Evolutionary conservation across 1,284 basidiomycete species (phyloP).

Genomic region (Taiwanofungus camphoratus): DNA sequence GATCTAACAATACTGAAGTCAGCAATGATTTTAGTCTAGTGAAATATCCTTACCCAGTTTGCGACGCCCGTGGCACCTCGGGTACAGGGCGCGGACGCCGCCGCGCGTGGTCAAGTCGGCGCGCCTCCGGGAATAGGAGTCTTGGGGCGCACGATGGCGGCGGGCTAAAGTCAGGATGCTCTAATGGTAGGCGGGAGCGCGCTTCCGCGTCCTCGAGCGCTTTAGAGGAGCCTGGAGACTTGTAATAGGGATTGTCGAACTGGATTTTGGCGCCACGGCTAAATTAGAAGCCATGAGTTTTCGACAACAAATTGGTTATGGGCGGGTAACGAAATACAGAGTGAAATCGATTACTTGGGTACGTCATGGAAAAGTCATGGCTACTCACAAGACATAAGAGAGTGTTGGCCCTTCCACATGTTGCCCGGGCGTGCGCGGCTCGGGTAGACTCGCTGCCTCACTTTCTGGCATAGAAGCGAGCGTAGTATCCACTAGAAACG

Average conservation of each 20-base stretch:
- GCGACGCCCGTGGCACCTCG: too few relatives aligned
- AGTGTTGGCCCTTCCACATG: conserved; percentile 44
- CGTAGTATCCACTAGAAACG: conserved; percentile 34
- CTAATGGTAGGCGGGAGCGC: conserved; percentile 38
- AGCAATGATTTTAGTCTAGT: too few relatives aligned
- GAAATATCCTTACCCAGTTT: too few relatives aligned
- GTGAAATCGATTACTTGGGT: too few relatives aligned
- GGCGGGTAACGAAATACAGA: neutral
- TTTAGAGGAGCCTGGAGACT: conserved; percentile 25
- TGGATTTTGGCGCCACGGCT: conserved; percentile 49
- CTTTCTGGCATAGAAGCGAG: conserved; percentile 9
- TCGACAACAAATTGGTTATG: neutral
- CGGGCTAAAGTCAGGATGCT: conserved; percentile 50
- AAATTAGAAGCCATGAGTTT: conserved; percentile 7
- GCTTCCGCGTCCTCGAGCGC: conserved; percentile 28
- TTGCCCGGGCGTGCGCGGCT: conserved; percentile 17
- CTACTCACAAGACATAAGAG: conserved; percentile 56
- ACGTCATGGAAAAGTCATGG: neutral
- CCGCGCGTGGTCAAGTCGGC: conserved; percentile 13
- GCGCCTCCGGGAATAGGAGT: conserved; percentile 40
- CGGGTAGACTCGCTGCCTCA: conserved; percentile 10
- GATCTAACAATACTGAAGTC: too few relatives aligned
- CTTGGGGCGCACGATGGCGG: conserved; percentile 40
- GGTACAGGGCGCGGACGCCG: neutral
- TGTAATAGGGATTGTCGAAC: conserved; percentile 48